Conservation (phyloP, 371 early-diverging fungal species). For the Mucor circinelloides region DNA sequence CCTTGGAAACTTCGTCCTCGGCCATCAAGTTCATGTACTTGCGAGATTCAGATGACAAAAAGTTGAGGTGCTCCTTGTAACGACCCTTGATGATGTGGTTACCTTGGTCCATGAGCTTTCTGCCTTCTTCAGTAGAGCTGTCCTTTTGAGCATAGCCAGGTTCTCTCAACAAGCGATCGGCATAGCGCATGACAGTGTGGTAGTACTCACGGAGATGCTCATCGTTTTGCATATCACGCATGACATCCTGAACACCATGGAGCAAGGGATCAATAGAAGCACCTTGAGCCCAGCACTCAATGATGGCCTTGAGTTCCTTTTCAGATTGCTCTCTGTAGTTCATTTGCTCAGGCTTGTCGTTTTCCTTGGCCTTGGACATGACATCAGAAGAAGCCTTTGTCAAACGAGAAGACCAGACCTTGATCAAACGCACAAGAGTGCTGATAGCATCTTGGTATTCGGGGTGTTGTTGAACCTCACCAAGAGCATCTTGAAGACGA, state of each 20-base stretch:
- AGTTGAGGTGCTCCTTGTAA: slow-evolving; percentile 27
- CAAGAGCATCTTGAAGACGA: slow-evolving; percentile 47
- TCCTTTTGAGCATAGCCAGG: slow-evolving; percentile 31
- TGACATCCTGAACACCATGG: slow-evolving; percentile 31
- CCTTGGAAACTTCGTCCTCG: slow-evolving; percentile 37
- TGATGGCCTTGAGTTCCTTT: slow-evolving; percentile 49
- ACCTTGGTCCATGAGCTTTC: slow-evolving; percentile 26
- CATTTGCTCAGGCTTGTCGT: slow-evolving; percentile 11
- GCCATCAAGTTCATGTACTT: slow-evolving; percentile 29
- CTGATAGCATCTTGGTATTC: slow-evolving; percentile 57
- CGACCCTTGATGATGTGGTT: slow-evolving; percentile 25
- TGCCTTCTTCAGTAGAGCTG: slow-evolving; percentile 35
- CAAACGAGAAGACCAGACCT: slow-evolving; percentile 44
- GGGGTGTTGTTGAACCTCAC: slow-evolving; percentile 50
- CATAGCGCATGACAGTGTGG: slow-evolving; percentile 28
- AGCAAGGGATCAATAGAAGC: slow-evolving; percentile 48
- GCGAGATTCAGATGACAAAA: slow-evolving; percentile 21
- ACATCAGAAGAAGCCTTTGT: slow-evolving; percentile 16
- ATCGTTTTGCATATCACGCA: slow-evolving; percentile 33
- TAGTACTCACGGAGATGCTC: slow-evolving; percentile 38
- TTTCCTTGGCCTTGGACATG: slow-evolving; percentile 8
- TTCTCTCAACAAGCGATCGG: slow-evolving; percentile 26
- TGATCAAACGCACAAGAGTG: slow-evolving; percentile 38
- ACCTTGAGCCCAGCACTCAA: slow-evolving; percentile 63
- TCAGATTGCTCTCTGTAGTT: slow-evolving; percentile 31